Evolutionary conservation across 1,284 basidiomycete species (phyloP).

Genomic region (Inonotus hispidus): DNA sequence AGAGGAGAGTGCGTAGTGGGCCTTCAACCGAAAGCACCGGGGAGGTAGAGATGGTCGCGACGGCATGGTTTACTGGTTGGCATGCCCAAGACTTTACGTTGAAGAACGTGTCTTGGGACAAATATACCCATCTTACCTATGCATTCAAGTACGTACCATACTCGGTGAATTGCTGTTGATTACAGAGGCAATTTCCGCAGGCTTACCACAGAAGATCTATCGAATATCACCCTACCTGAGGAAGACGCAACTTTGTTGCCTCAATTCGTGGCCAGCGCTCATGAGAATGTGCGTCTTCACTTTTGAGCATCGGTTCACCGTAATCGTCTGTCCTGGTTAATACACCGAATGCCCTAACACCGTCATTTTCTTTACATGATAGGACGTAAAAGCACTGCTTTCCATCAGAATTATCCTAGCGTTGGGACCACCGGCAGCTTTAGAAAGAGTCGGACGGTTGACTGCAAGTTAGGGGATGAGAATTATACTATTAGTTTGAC

Average conservation of each 20-base stretch:
- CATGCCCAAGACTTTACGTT: constrained; percentile 43
- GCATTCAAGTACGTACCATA: constrained; percentile 50
- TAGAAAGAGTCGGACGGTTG: no score
- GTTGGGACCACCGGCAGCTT: no score
- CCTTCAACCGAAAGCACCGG: background rate
- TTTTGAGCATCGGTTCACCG: background rate
- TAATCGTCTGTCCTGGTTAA: no score
- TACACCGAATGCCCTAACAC: no score
- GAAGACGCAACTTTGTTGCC: constrained; percentile 41
- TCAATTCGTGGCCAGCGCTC: constrained; percentile 48
- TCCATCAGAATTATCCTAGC: no score
- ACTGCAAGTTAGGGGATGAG: no score
- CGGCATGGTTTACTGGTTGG: constrained; percentile 65
- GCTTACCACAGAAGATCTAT: constrained; percentile 43
- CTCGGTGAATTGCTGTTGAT: background rate
- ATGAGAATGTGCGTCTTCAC: constrained; percentile 40
- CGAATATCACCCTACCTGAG: constrained; percentile 35
- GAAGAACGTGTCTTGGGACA: constrained; percentile 48
- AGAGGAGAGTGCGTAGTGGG: background rate
- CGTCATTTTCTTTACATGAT: constrained; percentile 26
- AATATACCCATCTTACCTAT: constrained; percentile 61
- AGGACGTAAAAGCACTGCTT: constrained; percentile 66
- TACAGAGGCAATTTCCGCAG: constrained; percentile 24
- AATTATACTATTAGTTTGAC: no score
- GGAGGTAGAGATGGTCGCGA: constrained; percentile 32